These are phyloP conservation scores for Clitopilus passeckerianus DNA, from an alignment of 768 basidiomycete genomes.

Conservation along the genomic window DNA sequence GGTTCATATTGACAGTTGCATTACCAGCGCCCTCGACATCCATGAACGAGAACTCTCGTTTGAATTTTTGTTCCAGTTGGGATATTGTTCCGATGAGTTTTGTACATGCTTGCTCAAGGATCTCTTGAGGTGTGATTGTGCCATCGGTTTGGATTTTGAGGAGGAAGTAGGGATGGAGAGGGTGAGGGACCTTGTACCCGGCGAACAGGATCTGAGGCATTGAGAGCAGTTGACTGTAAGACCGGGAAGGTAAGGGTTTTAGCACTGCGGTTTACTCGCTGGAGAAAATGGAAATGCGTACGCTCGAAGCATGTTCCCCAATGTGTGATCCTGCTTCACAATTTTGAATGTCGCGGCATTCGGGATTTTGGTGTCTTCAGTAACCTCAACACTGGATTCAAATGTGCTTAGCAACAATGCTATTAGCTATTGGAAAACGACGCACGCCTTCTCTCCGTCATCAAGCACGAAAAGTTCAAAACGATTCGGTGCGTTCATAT, in stretches of 20 bases:
- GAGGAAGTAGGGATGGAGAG: slow-evolving; percentile 89
- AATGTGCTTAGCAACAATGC: neutral
- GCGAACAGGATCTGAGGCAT: slow-evolving; percentile 91
- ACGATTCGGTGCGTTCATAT: slow-evolving; percentile 95
- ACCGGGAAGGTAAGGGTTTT: neutral
- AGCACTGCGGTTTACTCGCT: neutral
- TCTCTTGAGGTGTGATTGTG: slow-evolving; percentile 70
- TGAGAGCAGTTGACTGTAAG: slow-evolving; percentile 76
- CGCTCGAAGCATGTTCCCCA: slow-evolving; percentile 96
- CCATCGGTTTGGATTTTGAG: slow-evolving; percentile 97
- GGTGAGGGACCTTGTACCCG: slow-evolving; percentile 97
- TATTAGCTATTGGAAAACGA: slow-evolving; percentile 15
- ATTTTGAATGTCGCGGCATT: slow-evolving; percentile 95
- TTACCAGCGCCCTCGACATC: slow-evolving; percentile 44
- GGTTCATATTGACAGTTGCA: slow-evolving; percentile 13
- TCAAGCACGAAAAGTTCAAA: slow-evolving; percentile 89
- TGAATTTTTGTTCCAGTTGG: slow-evolving; percentile 71
- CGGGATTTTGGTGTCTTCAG: slow-evolving; percentile 95
- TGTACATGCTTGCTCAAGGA: slow-evolving; percentile 79
- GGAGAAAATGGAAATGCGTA: slow-evolving; percentile 31
- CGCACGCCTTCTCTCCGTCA: slow-evolving; percentile 92
- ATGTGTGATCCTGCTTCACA: slow-evolving; percentile 95
- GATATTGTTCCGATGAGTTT: slow-evolving; percentile 72
- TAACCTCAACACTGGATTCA: slow-evolving; percentile 69
- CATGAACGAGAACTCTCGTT: slow-evolving; percentile 77